phyloP scores from a whole-genome alignment of 78 protist species.

The Capsaspora owczarzaki region DNA sequence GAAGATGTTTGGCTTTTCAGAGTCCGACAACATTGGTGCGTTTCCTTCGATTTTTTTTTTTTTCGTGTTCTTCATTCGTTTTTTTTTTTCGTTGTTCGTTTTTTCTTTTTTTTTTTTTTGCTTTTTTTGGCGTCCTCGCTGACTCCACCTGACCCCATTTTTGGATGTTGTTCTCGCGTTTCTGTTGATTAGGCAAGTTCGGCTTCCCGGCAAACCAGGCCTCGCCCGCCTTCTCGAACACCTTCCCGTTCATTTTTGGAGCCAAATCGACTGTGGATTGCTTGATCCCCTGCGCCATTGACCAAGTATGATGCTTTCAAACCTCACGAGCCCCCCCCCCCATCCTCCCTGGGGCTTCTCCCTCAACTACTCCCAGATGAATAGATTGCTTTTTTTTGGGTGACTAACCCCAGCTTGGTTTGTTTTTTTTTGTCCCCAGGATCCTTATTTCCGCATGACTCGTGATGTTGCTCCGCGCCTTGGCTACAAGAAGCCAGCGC shows the following conservation, averaged over 20 bases:
- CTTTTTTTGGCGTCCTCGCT: background rate
- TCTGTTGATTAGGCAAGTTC: constrained; percentile 55
- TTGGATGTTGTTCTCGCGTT: background rate
- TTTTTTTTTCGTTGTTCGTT: background rate
- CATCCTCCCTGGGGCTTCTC: background rate
- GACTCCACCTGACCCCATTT: no score
- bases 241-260: constrained; percentile 95
- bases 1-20: constrained; percentile 79
- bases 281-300: constrained; percentile 99
- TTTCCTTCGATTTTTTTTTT: background rate
- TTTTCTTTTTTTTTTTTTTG: no score
- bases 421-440: constrained; percentile 49
- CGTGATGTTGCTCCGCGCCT: constrained; percentile 92
- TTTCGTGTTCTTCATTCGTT: background rate
- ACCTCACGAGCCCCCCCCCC: background rate
- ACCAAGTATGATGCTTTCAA: constrained; percentile 55
- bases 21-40: constrained; percentile 27
- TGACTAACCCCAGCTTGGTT: background rate
- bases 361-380: background rate
- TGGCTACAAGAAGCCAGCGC: constrained; percentile 84
- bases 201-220: constrained; percentile 93
- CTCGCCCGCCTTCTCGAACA: constrained; percentile 85
- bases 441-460: constrained; percentile 98
- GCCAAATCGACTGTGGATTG: constrained; percentile 59
- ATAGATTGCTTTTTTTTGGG: background rate